phyloP scores from a whole-genome alignment of 129 eudicot genomes.

The Erigeron canadensis region DNA sequence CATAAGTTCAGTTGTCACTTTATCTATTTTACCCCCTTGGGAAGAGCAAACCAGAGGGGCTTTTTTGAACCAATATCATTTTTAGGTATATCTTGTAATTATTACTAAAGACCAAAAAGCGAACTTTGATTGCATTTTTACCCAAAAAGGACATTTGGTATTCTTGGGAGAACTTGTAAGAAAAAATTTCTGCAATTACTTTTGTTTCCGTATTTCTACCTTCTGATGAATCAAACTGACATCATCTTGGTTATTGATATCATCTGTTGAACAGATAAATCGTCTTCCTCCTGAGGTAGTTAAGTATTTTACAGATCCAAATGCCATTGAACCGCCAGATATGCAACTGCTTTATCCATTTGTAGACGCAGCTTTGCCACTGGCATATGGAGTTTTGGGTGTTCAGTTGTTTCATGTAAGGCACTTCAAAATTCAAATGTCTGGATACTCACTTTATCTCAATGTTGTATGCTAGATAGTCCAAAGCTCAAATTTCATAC shows the following conservation, averaged over 20 bases:
- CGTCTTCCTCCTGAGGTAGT: constrained; percentile 97
- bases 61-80: constrained; percentile 8
- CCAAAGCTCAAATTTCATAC: not conserved
- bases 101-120: constrained; percentile 1
- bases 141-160: not conserved
- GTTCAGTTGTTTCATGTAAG: constrained; percentile 96
- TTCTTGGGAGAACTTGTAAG: constrained; percentile 5
- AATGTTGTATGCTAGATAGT: not conserved
- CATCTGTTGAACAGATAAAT: constrained; percentile 56
- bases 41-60: constrained; percentile 6
- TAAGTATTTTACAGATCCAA: constrained; percentile 95
- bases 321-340: constrained; percentile 98
- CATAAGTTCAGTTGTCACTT: not conserved
- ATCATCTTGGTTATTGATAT: constrained; percentile 15
- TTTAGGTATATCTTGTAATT: not conserved
- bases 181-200: constrained; percentile 2
- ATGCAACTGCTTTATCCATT: constrained; percentile 86
- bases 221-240: constrained; percentile 1
- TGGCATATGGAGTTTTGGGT: constrained; percentile 96
- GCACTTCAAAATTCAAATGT: not conserved
- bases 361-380: constrained; percentile 94
- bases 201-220: not conserved
- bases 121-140: constrained; percentile 6
- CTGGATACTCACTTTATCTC: not conserved
- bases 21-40: not conserved